Conservation (phyloP, 768 basidiomycete species). For the Termitomyces heimii region DNA sequence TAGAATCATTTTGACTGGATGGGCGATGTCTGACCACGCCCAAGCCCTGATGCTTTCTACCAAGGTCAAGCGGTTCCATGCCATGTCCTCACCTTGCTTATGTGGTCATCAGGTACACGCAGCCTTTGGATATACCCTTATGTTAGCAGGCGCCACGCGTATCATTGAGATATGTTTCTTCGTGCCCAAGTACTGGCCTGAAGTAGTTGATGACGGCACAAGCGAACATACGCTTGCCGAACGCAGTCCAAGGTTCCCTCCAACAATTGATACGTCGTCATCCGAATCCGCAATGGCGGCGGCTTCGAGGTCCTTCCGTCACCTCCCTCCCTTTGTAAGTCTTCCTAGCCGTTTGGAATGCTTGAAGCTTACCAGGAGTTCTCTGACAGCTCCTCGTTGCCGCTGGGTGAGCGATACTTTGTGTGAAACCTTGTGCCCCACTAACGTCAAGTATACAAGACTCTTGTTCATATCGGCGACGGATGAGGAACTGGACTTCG, state of each 20-base stretch:
- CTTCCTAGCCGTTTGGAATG: not conserved
- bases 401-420: conserved; percentile 47
- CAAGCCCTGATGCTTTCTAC: conserved; percentile 84
- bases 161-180: conserved; percentile 86
- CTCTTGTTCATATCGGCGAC: conserved; percentile 90
- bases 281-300: conserved; percentile 24
- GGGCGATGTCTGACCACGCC: conserved; percentile 88
- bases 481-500: conserved; percentile 78
- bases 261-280: conserved; percentile 7
- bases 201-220: conserved; percentile 42
- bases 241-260: conserved; percentile 11
- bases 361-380: conserved; percentile 2
- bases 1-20: conserved; percentile 87
- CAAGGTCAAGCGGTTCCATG: conserved; percentile 37
- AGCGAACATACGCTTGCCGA: conserved; percentile 68
- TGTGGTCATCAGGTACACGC: conserved; percentile 58
- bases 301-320: conserved; percentile 64
- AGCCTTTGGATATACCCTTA: conserved; percentile 80
- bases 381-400: conserved; percentile 56
- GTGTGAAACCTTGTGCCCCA: not conserved
- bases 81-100: not conserved
- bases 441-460: conserved; percentile 24
- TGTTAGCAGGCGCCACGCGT: conserved; percentile 75
- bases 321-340: conserved; percentile 86
- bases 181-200: conserved; percentile 24